phyloP scores from a whole-genome alignment of 768 basidiomycete genomes.

The Collybia mongolica region DNA sequence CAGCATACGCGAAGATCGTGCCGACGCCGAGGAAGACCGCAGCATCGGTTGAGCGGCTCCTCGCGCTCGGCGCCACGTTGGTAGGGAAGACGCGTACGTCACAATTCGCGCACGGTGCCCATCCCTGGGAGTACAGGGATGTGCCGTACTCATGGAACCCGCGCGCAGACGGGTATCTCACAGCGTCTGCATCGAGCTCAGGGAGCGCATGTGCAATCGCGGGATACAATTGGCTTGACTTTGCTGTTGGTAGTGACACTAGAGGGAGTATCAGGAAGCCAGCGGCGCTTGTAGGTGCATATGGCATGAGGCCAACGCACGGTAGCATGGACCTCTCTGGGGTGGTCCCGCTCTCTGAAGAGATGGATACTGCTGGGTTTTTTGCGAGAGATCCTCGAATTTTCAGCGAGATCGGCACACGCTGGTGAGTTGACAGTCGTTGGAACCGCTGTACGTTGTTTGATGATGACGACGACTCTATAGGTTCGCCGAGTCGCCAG shows the following conservation, averaged over 20 bases:
- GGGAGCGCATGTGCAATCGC: conserved; percentile 39
- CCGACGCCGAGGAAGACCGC: conserved; percentile 33
- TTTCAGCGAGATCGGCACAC: conserved; percentile 24
- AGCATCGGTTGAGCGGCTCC: conserved; percentile 41
- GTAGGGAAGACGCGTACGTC: conserved; percentile 56
- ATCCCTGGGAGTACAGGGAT: conserved; percentile 37
- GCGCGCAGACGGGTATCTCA: conserved; percentile 33
- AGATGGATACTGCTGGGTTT: conserved; percentile 38
- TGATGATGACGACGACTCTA: not conserved
- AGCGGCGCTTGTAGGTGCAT: conserved; percentile 35
- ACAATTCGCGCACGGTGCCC: conserved; percentile 49
- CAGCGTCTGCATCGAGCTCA: conserved; percentile 35
- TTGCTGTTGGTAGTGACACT: conserved; percentile 37
- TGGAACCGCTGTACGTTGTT: not conserved
- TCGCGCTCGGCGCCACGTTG: conserved; percentile 46
- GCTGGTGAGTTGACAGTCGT: conserved; percentile 23
- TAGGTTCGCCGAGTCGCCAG: conserved; percentile 31
- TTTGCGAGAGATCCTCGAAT: conserved; percentile 31
- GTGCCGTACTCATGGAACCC: conserved; percentile 37
- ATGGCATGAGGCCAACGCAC: conserved; percentile 33
- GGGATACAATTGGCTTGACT: conserved; percentile 36
- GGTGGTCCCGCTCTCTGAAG: conserved; percentile 33
- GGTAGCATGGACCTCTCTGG: conserved; percentile 31
- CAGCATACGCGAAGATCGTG: conserved; percentile 30
- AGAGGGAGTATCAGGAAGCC: conserved; percentile 38